Evolutionary conservation across 306 rosid species (phyloP).

Genomic region (Prunus salicina): DNA sequence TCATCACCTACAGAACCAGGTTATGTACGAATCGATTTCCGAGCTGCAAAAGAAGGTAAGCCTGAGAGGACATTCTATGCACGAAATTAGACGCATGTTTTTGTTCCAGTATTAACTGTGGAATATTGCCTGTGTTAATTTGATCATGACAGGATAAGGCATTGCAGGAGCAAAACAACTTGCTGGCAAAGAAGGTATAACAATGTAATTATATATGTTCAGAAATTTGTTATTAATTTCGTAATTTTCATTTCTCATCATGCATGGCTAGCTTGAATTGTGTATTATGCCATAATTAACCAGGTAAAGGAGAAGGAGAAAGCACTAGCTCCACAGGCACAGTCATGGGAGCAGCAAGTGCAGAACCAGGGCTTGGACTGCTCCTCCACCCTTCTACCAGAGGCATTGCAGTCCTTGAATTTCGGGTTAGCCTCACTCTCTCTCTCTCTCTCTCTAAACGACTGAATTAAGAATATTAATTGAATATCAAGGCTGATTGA

Average conservation of each 20-base stretch:
- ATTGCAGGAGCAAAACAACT: constrained; percentile 67
- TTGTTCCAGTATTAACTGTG: neutral
- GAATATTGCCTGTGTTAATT: neutral
- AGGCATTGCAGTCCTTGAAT: constrained; percentile 38
- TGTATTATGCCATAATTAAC: neutral
- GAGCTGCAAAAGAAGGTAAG: constrained; percentile 77
- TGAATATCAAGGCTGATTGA: no score
- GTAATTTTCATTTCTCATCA: neutral
- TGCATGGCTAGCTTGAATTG: neutral
- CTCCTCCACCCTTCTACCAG: constrained; percentile 28
- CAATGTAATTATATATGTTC: neutral
- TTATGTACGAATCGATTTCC: constrained; percentile 78
- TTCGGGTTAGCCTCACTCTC: constrained; percentile 44
- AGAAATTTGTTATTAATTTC: neutral
- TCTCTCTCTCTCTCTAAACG: no score
- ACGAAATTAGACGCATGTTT: neutral
- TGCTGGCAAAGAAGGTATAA: constrained; percentile 57
- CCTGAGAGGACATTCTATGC: neutral
- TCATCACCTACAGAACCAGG: constrained; percentile 57
- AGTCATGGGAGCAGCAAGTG: constrained; percentile 22
- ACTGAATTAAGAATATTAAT: no score
- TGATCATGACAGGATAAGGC: constrained; percentile 56
- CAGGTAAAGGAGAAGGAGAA: constrained; percentile 78
- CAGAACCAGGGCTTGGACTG: constrained; percentile 22
- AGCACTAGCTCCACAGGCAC: constrained; percentile 10